phyloP scores from a whole-genome alignment of 495 filamentous ascomycete species.

The Neurospora intermedia region DNA sequence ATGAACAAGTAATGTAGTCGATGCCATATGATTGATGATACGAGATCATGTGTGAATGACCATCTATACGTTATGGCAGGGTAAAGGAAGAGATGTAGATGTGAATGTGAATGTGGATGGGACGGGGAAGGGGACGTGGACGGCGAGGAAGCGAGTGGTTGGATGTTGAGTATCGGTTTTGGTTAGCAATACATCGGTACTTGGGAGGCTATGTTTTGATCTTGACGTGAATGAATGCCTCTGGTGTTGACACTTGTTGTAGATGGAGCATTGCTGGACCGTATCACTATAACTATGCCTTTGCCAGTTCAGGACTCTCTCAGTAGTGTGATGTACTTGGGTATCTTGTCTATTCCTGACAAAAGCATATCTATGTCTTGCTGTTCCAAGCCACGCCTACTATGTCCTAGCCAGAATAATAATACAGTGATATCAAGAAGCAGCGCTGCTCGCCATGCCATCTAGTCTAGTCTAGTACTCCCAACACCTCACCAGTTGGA shows the following conservation, averaged over 20 bases:
- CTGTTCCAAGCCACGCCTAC: neutral
- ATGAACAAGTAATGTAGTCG: neutral
- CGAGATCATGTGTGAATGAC: neutral
- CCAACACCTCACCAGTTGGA: slow-evolving; percentile 8
- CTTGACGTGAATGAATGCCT: neutral
- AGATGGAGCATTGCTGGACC: neutral
- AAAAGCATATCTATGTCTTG: neutral
- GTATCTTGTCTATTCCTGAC: neutral
- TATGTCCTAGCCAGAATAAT: neutral
- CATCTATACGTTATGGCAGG: neutral
- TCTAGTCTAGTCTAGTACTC: neutral
- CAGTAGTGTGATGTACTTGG: neutral
- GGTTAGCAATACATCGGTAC: neutral
- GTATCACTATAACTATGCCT: neutral
- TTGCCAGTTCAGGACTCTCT: neutral
- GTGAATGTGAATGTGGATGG: neutral
- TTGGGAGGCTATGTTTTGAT: neutral
- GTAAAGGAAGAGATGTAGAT: neutral
- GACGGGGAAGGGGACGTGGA: too few relatives aligned
- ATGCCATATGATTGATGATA: neutral
- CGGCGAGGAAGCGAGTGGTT: neutral
- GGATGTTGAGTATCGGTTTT: neutral
- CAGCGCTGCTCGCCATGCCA: neutral
- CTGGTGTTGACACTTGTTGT: neutral
- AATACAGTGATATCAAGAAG: neutral